These are phyloP conservation scores for Wickerhamomyces bisporus DNA, from an alignment of 805 yeast species.

Conservation along the genomic window DNA sequence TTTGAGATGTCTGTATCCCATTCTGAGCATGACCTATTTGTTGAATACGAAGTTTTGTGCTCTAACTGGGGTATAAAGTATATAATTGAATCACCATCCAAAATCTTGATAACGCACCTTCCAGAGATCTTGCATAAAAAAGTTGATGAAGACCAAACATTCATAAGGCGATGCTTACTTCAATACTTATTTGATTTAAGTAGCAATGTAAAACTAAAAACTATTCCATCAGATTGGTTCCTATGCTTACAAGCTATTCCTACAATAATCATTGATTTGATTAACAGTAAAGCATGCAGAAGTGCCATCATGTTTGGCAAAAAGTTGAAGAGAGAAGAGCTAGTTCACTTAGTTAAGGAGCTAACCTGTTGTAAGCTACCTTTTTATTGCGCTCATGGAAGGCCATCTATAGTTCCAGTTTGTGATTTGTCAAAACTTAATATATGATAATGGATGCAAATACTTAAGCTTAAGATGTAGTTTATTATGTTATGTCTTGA, in stretches of 20 bases:
- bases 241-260: constrained; percentile 41
- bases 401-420: constrained; percentile 66
- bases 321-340: constrained; percentile 35
- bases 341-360: constrained; percentile 36
- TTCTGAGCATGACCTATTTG: constrained; percentile 30
- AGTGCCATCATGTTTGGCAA: constrained; percentile 72
- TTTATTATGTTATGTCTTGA: neutral
- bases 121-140: constrained; percentile 39
- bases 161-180: constrained; percentile 34
- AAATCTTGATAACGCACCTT: constrained; percentile 33
- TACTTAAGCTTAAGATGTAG: too few species aligned
- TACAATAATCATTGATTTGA: constrained; percentile 38
- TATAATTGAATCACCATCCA: neutral
- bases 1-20: constrained; percentile 17
- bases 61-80: constrained; percentile 41
- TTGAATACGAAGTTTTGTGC: constrained; percentile 26
- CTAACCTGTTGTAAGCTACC: constrained; percentile 53
- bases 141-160: constrained; percentile 21
- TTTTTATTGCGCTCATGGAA: constrained; percentile 81
- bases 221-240: constrained; percentile 33
- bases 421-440: constrained; percentile 17
- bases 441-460: neutral
- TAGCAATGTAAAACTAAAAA: constrained; percentile 23
- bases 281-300: constrained; percentile 63
- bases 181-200: constrained; percentile 42